phyloP scores from a whole-genome alignment of 2,329 filamentous ascomycete genomes.

The Aureobasidium sp. region DNA sequence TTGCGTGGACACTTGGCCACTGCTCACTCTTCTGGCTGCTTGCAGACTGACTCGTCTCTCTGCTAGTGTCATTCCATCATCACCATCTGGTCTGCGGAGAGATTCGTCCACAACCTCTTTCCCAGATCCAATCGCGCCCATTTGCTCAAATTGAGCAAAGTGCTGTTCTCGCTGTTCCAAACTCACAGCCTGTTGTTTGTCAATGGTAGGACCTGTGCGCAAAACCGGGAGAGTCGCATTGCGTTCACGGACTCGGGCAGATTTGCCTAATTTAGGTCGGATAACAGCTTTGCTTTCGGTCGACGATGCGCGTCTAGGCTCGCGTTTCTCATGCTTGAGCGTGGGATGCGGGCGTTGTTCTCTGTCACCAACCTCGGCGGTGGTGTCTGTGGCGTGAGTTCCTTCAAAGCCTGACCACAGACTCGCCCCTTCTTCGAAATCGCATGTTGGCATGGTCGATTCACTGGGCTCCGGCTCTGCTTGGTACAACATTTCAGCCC shows the following conservation, averaged over 20 bases:
- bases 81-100: conserved; percentile 4
- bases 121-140: too few species aligned
- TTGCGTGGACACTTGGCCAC: not conserved
- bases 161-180: not conserved
- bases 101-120: not conserved
- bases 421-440: not conserved
- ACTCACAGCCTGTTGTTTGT: not conserved
- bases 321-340: not conserved
- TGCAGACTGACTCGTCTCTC: conserved; percentile 46
- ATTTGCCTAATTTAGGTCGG: not conserved
- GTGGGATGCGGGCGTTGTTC: not conserved
- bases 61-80: conserved; percentile 61
- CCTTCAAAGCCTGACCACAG: conserved; percentile 10
- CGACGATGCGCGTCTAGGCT: not conserved
- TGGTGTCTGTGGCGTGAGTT: not conserved
- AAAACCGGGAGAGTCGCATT: not conserved
- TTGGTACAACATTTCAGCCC: conserved; percentile 79
- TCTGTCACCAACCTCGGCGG: not conserved
- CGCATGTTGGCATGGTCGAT: conserved; percentile 26
- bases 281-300: not conserved
- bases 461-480: conserved; percentile 52
- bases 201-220: not conserved
- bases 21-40: not conserved
- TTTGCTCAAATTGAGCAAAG: not conserved
- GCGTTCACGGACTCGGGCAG: not conserved